phyloP scores from a whole-genome alignment of 208 protist species.

The Phytomonas sp. region DNA sequence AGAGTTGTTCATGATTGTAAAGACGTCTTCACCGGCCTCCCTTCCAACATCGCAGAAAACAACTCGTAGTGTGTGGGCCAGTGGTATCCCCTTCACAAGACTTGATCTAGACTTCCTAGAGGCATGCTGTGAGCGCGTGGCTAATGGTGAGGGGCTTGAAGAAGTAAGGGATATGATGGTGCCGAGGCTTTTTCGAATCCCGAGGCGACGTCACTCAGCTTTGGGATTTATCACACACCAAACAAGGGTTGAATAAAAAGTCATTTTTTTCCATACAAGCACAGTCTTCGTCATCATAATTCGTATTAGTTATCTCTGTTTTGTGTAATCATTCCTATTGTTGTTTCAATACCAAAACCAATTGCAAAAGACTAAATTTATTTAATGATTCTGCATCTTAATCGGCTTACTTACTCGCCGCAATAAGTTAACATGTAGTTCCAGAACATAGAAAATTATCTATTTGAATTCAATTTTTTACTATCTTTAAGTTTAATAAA shows the following conservation, averaged over 20 bases:
- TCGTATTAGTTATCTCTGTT: not conserved
- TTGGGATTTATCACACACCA: not conserved
- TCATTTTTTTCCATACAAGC: not conserved
- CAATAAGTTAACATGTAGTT: not conserved
- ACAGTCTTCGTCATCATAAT: not conserved
- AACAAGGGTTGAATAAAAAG: not conserved
- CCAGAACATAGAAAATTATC: not conserved
- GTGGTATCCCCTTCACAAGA: conserved; percentile 37
- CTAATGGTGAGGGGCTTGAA: conserved; percentile 31
- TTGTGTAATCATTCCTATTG: not conserved
- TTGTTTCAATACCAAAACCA: not conserved
- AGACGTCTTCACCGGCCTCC: conserved; percentile 5
- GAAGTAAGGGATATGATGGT: conserved; percentile 46
- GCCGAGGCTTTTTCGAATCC: conserved; percentile 68
- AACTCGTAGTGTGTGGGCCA: conserved; percentile 52
- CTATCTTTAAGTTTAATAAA: not conserved
- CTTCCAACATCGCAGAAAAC: not conserved
- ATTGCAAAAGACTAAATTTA: not conserved
- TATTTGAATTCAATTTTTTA: not conserved
- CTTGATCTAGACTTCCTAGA: conserved; percentile 85
- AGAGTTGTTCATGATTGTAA: conserved; percentile 8
- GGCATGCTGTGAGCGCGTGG: conserved; percentile 73
- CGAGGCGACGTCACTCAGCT: conserved; percentile 14
- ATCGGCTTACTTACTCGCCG: not conserved
- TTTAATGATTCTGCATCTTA: not conserved